Base-by-base conservation (phyloP, 2,329 filamentous ascomycete genomes). In the Pseudogymnoascus sp. region DNA sequence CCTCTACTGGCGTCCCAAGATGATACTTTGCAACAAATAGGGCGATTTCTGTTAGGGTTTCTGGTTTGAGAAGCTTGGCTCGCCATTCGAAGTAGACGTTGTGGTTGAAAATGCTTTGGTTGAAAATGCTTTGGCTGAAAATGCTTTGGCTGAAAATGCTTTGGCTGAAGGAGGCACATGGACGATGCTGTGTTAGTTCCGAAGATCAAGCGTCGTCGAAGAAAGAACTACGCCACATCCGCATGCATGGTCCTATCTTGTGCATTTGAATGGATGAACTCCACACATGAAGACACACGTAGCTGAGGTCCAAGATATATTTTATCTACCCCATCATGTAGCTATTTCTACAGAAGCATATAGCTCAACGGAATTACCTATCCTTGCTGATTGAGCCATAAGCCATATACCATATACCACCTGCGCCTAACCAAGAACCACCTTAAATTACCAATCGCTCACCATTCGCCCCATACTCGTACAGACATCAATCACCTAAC, bases 321-420 rank as follows among this genome's bases (percentile, higher is more conserved):
- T 7, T 19, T 13, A 8, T 57, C 50, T 3, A 33, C 50, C 50
- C 10, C 50, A 57, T 57, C 28, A 21, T 23, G 50, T 57, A 35
- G 28, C 11, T 57, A 15, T 15, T 33, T 57, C n/a, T 57, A 57
- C 50, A 57, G 28, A 35, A 57, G 50, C 50, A 57, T 15, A 33
- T 15, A 57, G 17, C 50, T 15, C 28, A 57, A 35, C 17, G n/a
- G 50, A 13, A 33, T 57, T 21, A 57, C 11, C 26, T 21, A 9
- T 35, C 50, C 50, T 57, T 19, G 28, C 50, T 26, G 31, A 61
- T 38, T 26, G 59, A 44, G 59, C 33, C 59, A 61, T 61, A 44
- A 44, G 59, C 33, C 59, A 61, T 61, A 44, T 31, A 23, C 33
- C 59, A 17, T 44, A 17, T 4, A 26, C 21, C 38, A 44, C 13